These are phyloP conservation scores for Mortierella sp. DNA, from an alignment of 371 early-diverging fungal genomes.

Conservation along the genomic window DNA sequence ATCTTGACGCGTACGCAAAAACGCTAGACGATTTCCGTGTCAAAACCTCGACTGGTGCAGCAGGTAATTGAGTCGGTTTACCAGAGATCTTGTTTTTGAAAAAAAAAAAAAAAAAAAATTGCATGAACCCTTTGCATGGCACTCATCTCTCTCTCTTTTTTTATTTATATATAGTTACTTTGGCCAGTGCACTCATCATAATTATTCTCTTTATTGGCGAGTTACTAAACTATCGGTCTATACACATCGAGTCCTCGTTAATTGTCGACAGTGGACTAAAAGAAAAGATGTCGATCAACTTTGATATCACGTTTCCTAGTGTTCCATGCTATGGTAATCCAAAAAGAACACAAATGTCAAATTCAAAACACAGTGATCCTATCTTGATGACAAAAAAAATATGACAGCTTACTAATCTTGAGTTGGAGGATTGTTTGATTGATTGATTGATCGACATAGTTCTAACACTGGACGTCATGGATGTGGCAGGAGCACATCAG, in stretches of 20 bases:
- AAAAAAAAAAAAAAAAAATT: not conserved
- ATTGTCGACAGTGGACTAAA: constrained; percentile 89
- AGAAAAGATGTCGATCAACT: constrained; percentile 89
- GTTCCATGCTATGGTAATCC: constrained; percentile 89
- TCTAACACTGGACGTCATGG: constrained; percentile 94
- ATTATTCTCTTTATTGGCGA: constrained; percentile 82
- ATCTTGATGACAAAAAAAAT: not conserved
- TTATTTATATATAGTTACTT: constrained; percentile 72
- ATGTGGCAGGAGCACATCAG: constrained; percentile 92
- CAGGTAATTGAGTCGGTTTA: constrained; percentile 62
- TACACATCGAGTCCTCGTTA: constrained; percentile 79
- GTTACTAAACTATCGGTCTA: constrained; percentile 80
- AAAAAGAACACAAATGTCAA: no score
- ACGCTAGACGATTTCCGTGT: constrained; percentile 95
- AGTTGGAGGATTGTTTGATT: no score
- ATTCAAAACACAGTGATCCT: not conserved
- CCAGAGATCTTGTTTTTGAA: not conserved
- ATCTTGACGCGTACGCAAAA: constrained; percentile 96
- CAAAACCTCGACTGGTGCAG: constrained; percentile 89
- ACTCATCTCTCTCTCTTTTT: no score
- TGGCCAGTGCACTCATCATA: constrained; percentile 82
- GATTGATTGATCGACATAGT: constrained; percentile 59
- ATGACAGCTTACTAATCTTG: not conserved
- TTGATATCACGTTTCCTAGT: constrained; percentile 92
- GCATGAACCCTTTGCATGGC: not conserved